Conservation (phyloP, 129 eudicot species). For the Cynara cardunculus region DNA sequence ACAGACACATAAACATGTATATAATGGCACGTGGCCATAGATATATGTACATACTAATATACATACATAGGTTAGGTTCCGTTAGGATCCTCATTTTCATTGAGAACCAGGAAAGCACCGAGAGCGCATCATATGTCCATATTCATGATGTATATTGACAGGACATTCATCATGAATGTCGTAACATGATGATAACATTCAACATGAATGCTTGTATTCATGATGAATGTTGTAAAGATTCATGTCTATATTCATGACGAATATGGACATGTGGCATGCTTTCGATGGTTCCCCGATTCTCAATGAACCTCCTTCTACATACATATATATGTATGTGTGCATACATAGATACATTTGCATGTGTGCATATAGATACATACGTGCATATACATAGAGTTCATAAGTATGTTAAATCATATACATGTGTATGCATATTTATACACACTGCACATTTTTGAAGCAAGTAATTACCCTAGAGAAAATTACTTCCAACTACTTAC, state of each 20-base stretch:
- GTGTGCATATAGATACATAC: too few relatives aligned
- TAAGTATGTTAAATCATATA: too few relatives aligned
- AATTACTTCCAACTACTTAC: constrained; percentile 28
- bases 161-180: not conserved
- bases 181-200: not conserved
- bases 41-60: too few relatives aligned
- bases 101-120: not conserved
- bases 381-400: too few relatives aligned
- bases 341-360: too few relatives aligned
- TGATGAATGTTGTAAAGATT: not conserved
- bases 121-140: not conserved
- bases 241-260: not conserved
- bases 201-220: not conserved
- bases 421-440: too few relatives aligned
- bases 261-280: not conserved
- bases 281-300: not conserved
- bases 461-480: not conserved
- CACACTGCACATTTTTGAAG: not conserved
- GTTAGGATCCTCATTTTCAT: not conserved
- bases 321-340: too few relatives aligned
- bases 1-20: not conserved
- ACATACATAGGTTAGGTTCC: not conserved
- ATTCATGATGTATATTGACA: not conserved
- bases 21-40: not conserved
- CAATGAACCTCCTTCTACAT: not conserved